phyloP scores from a whole-genome alignment of 140 eudicot genomes.

The Ambrosia hybrid region DNA sequence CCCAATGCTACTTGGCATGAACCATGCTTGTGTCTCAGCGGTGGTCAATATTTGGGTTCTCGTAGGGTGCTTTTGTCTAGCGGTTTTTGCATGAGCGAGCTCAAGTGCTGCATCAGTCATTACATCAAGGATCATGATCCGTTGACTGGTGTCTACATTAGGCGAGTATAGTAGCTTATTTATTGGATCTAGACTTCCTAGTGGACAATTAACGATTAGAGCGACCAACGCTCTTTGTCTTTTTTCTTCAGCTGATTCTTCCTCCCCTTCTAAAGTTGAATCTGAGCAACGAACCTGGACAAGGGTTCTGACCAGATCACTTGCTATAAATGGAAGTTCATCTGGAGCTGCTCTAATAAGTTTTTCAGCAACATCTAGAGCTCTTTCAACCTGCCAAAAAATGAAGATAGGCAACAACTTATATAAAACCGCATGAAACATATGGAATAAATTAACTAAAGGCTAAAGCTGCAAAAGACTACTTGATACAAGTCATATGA shows the following conservation, averaged over 20 bases:
- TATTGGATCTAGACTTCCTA: slow-evolving; percentile 62
- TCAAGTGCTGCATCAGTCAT: slow-evolving; percentile 90
- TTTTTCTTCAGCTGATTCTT: slow-evolving; percentile 88
- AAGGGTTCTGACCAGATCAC: slow-evolving; percentile 73
- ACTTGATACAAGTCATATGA: too few species aligned
- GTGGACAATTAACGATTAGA: slow-evolving; percentile 63
- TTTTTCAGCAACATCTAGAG: slow-evolving; percentile 84
- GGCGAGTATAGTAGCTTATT: slow-evolving; percentile 79
- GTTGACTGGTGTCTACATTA: slow-evolving; percentile 83
- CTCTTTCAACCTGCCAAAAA: slow-evolving; percentile 79
- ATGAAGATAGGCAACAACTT: too few species aligned
- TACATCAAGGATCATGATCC: slow-evolving; percentile 81
- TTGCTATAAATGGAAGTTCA: slow-evolving; percentile 71
- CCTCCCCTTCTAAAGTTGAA: slow-evolving; percentile 74
- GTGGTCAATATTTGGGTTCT: slow-evolving; percentile 54
- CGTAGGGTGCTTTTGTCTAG: slow-evolving; percentile 37
- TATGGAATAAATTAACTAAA: too few species aligned
- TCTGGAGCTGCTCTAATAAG: slow-evolving; percentile 92
- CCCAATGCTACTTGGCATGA: slow-evolving; percentile 66
- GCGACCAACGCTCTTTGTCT: slow-evolving; percentile 79
- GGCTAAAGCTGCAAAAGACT: too few species aligned
- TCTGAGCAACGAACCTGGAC: slow-evolving; percentile 89
- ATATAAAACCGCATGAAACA: too few species aligned
- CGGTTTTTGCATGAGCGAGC: slow-evolving; percentile 56
- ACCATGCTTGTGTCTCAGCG: slow-evolving; percentile 82